phyloP scores from a whole-genome alignment of 2,329 filamentous ascomycete genomes.

The Colletotrichum costaricense region DNA sequence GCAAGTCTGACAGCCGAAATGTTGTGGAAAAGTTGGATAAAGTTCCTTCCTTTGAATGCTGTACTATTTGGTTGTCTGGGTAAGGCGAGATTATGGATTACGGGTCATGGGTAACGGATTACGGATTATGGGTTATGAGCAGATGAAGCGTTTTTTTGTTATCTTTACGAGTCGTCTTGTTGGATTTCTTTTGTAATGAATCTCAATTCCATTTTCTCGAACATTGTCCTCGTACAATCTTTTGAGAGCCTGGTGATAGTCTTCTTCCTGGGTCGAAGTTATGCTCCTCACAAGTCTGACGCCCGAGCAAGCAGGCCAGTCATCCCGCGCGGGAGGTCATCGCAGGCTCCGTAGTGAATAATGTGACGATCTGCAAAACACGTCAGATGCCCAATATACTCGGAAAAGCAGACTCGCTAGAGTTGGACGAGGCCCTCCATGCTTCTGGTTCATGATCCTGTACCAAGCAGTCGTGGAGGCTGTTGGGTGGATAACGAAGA shows the following conservation, averaged over 20 bases:
- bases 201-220: background rate
- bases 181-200: background rate
- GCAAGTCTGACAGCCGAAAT: background rate
- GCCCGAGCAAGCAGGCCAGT: no score
- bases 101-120: background rate
- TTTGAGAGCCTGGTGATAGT: background rate
- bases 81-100: background rate
- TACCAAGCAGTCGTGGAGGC: no score
- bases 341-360: no score
- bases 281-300: no score
- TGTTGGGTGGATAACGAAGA: no score
- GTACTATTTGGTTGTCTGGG: background rate
- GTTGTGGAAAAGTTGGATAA: background rate
- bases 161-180: background rate
- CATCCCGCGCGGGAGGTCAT: no score
- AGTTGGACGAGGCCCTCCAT: no score
- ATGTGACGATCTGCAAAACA: no score
- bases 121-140: background rate
- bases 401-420: no score
- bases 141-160: slow-evolving; percentile 5
- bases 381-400: no score
- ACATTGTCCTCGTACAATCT: background rate
- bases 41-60: background rate
- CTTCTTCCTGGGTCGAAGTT: background rate
- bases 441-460: no score